Conservation (phyloP, 2,329 filamentous ascomycete genomes). For the Cryphonectria carpinicola region DNA sequence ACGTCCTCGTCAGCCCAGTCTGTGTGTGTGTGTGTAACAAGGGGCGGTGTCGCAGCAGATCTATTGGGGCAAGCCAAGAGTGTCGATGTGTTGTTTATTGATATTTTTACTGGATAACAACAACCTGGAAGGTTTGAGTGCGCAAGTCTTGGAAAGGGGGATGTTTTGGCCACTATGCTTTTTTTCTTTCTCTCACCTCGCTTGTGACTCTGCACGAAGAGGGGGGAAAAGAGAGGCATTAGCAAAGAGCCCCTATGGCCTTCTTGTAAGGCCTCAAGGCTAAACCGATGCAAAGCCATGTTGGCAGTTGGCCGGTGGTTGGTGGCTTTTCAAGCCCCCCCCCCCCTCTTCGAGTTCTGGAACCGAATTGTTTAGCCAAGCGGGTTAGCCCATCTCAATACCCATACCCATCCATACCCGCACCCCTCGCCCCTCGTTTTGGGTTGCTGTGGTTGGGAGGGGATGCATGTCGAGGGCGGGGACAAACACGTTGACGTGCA, state of each 20-base stretch:
- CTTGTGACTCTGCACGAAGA: no score
- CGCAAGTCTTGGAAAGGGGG: no score
- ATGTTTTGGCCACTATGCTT: no score
- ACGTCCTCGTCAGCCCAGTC: neutral
- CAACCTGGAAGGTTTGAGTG: no score
- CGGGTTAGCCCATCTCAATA: neutral
- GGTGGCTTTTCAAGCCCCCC: neutral
- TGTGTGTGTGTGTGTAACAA: neutral
- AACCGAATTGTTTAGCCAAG: neutral
- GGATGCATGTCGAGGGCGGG: neutral
- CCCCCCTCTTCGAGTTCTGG: conserved; percentile 5
- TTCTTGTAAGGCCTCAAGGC: neutral
- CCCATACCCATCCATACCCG: neutral
- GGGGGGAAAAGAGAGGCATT: neutral
- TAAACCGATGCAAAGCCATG: neutral
- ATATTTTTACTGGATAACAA: no score
- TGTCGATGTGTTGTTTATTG: no score
- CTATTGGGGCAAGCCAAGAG: neutral
- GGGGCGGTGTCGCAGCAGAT: neutral
- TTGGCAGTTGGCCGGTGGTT: neutral
- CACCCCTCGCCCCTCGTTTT: neutral
- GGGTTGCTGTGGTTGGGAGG: neutral
- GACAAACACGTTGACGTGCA: neutral
- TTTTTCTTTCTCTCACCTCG: no score
- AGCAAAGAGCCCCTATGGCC: neutral